Percentiles rank a stretch among this genome's conserved stretches.
phyloP scores from a whole-genome alignment of 2,329 filamentous ascomycete genomes.

The Cadophora malorum region DNA sequence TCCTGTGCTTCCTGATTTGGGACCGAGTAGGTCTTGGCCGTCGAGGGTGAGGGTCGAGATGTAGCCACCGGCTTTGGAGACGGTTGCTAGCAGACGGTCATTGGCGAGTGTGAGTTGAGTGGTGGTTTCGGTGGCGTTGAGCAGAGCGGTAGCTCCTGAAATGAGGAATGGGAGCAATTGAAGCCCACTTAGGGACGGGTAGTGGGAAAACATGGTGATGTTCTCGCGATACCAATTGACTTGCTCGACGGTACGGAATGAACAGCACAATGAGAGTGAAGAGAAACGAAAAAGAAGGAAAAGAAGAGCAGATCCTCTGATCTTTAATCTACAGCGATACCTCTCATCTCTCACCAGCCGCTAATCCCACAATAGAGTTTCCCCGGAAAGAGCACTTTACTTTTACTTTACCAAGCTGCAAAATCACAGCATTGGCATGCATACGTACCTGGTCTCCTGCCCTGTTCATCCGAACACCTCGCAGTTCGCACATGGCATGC shows the following conservation, averaged over 20 bases:
- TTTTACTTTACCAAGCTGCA: background rate
- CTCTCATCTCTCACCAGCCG: background rate
- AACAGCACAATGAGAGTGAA: slow-evolving; percentile 1
- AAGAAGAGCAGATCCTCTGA: slow-evolving; percentile 1
- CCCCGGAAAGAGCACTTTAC: background rate
- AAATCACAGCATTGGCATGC: background rate
- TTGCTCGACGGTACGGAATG: background rate
- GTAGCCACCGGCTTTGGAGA: slow-evolving; percentile 51
- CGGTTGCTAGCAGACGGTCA: slow-evolving; percentile 51
- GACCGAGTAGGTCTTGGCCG: slow-evolving; percentile 59
- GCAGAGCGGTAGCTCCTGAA: background rate
- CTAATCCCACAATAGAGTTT: slow-evolving; percentile 13
- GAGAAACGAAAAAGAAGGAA: background rate
- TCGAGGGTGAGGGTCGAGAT: slow-evolving; percentile 53
- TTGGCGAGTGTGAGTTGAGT: slow-evolving; percentile 50
- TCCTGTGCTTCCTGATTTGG: slow-evolving; percentile 52
- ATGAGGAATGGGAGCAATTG: background rate
- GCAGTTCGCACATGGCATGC: background rate
- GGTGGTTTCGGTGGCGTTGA: slow-evolving; percentile 42
- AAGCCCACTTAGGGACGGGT: background rate
- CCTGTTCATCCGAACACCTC: background rate
- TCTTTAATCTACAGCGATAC: background rate
- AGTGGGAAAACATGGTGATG: slow-evolving; percentile 1
- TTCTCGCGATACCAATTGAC: background rate
- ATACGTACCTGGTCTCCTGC: background rate